Percentiles rank a stretch among this genome's conserved stretches.
Evolutionary conservation across 2,329 filamentous ascomycete species (phyloP).

Genomic region (Fusarium armeniacum): DNA sequence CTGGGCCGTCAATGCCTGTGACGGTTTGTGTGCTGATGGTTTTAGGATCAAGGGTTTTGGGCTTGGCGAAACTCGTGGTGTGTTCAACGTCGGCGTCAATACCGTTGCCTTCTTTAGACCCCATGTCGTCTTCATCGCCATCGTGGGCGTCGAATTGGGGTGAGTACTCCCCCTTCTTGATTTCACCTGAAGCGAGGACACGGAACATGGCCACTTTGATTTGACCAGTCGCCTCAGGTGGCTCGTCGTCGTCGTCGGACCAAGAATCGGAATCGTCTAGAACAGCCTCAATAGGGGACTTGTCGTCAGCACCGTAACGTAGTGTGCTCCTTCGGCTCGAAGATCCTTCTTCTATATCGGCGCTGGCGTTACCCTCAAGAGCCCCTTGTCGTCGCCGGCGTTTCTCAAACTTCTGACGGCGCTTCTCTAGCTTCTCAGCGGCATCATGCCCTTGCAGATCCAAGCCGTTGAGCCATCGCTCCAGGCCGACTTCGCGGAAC

Average conservation of each 20-base stretch:
- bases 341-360: conserved; percentile 59
- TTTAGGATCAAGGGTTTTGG: conserved; percentile 94
- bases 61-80: conserved; percentile 97
- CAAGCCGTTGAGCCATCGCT: conserved; percentile 95
- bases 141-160: conserved; percentile 98
- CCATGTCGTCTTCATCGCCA: conserved; percentile 80
- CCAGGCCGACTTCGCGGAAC: conserved; percentile 95
- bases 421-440: conserved; percentile 89
- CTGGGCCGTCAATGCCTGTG: conserved; percentile 96
- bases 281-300: conserved; percentile 78
- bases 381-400: conserved; percentile 74
- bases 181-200: conserved; percentile 94
- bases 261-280: conserved; percentile 80
- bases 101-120: conserved; percentile 66
- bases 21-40: conserved; percentile 99
- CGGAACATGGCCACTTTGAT: conserved; percentile 98
- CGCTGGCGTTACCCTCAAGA: conserved; percentile 53
- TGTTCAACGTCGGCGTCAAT: conserved; percentile 91
- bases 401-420: conserved; percentile 82
- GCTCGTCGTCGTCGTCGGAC: conserved; percentile 86
- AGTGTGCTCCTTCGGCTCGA: conserved; percentile 71
- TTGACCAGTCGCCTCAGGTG: conserved; percentile 93
- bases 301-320: conserved; percentile 83
- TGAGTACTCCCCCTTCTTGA: conserved; percentile 97
- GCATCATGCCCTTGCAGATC: conserved; percentile 95